Conservation (phyloP, 257 asterid genomes). For the Catharanthus roseus region DNA sequence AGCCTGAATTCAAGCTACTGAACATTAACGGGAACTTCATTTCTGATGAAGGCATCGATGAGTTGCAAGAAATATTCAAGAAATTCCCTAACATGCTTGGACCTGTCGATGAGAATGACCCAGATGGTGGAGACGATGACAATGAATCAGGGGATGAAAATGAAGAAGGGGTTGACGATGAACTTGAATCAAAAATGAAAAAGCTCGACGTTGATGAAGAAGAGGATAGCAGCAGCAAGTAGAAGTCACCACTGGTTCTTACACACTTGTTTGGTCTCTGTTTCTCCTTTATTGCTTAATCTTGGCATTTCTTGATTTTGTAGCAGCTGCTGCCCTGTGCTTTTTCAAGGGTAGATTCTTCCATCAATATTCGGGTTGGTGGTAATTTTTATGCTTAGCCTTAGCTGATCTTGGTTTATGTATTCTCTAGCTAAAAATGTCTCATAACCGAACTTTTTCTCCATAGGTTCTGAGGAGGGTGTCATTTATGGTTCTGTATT, state of each 20-base stretch:
- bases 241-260: not conserved
- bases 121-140: constrained; percentile 71
- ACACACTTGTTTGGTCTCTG: not conserved
- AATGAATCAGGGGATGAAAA: constrained; percentile 60
- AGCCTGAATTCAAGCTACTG: constrained; percentile 56
- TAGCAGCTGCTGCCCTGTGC: not conserved
- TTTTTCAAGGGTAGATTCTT: constrained; percentile 1
- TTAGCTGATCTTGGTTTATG: not conserved
- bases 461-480: not conserved
- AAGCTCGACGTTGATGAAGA: constrained; percentile 61
- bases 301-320: not conserved
- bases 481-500: not conserved
- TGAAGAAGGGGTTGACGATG: constrained; percentile 55
- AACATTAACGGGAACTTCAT: constrained; percentile 70
- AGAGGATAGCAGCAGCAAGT: constrained; percentile 16
- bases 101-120: constrained; percentile 85
- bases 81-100: constrained; percentile 61
- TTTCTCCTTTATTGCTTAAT: not conserved
- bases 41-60: constrained; percentile 84
- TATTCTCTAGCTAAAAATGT: constrained; percentile 4
- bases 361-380: constrained; percentile 21
- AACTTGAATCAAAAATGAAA: constrained; percentile 59
- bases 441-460: not conserved
- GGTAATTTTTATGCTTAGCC: constrained; percentile 1
- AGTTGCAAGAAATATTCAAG: constrained; percentile 62